Evolutionary conservation across 148 eudicot genomes (phyloP), one percentile per base, ranked within the genome.

Genomic region (Pouteria glomerata): DNA sequence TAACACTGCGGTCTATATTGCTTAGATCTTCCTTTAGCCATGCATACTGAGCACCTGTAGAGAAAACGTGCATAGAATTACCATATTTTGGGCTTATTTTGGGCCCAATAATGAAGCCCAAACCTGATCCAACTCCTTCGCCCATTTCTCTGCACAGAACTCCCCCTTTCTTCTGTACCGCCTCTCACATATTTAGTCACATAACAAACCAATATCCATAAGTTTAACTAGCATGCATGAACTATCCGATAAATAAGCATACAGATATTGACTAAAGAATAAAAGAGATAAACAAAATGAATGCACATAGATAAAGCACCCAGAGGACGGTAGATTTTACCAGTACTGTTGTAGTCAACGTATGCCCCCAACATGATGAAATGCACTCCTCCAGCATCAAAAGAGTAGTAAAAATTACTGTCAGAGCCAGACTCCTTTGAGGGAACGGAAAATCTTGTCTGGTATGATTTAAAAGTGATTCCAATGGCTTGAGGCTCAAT

Each of bases 321-420:
- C 31, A 19, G 13, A 31, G 50, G 67, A 13, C 21, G 10, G 19
- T 6, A 78, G 35, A 52, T 77, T 71, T 73, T 59, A 93, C 98
- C 87, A 69, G 88, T 85, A 31, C 55, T 74, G 67, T 84, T 79
- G 81, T 89, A 93, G 79, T 89, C 86, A 47, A 84, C 85, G 71
- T 93, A 93, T 70, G 97, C 89, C 58, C 98, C 98, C 82, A 90
- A 80, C 90, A 93, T 87, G 73, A 93, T 73, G 73, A 89, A 85
- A 82, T 93, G 97, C 27, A 86, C 74, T 64, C 97, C 98, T 63
- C 92, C 97, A 37, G 97, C 95, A 68, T 89, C 84, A 73, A 93
- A 90, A 29, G 97, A 93, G 76, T 93, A 93, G 83, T 85, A 90
- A 44, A 89, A 79, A 45, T 83, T 85, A 60, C 76, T 84, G 61